phyloP scores from a whole-genome alignment of 75 land plant species.

The Pinus tabuliformis region DNA sequence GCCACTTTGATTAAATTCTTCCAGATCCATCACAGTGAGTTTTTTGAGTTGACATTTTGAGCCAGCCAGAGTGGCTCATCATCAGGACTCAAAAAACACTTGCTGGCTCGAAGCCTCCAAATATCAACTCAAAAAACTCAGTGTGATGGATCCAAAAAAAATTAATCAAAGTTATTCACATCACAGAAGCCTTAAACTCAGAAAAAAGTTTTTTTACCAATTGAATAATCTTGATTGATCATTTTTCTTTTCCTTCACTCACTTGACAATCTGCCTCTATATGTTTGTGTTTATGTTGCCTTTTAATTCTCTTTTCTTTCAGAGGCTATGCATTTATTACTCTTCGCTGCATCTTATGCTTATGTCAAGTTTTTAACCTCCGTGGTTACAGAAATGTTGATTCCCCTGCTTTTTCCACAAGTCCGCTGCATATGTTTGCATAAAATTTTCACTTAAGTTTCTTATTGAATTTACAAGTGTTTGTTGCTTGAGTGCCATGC shows the following conservation, averaged over 20 bases:
- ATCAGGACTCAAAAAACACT: too few species aligned
- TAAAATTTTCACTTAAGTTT: background rate
- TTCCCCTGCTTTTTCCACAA: background rate
- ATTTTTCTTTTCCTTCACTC: background rate
- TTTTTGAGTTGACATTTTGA: too few species aligned
- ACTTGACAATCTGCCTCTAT: background rate
- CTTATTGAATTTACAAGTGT: background rate
- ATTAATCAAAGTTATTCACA: too few species aligned
- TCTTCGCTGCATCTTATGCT: background rate
- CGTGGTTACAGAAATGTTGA: too few species aligned
- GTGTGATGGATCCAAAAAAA: too few species aligned
- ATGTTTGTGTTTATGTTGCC: background rate
- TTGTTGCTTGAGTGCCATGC: background rate
- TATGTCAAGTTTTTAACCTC: background rate
- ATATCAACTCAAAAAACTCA: too few species aligned
- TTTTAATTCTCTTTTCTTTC: background rate
- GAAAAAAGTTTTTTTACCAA: background rate
- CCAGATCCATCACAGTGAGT: too few species aligned
- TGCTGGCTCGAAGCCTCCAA: too few species aligned
- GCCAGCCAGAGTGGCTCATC: too few species aligned
- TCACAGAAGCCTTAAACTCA: too few species aligned
- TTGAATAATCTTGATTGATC: background rate
- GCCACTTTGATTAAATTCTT: too few species aligned
- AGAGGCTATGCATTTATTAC: background rate
- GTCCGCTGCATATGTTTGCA: background rate